Evolutionary conservation across 768 basidiomycete genomes (phyloP).

Genomic region (Boletus sensibilis): DNA sequence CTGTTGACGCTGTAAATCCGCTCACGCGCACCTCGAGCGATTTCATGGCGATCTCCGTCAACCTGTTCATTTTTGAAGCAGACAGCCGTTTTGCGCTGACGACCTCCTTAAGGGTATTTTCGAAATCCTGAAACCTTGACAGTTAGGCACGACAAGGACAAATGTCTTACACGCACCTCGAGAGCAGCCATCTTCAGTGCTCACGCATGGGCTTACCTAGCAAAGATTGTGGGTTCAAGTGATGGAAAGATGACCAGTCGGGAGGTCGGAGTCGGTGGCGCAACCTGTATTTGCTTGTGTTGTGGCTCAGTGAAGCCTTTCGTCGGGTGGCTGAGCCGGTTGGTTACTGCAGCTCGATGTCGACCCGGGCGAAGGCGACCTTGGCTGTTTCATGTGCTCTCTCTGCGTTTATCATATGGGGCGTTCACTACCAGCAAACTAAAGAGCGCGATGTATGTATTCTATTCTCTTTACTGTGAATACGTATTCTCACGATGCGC

Average conservation of each 20-base stretch:
- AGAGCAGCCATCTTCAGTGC: slow-evolving; percentile 39
- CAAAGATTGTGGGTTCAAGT: slow-evolving; percentile 7
- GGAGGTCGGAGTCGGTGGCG: slow-evolving; percentile 11
- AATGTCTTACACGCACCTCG: slow-evolving; percentile 33
- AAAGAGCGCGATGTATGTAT: slow-evolving; percentile 72
- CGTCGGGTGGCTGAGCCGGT: slow-evolving; percentile 19
- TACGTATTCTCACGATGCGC: slow-evolving; percentile 10
- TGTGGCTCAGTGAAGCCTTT: slow-evolving; percentile 19
- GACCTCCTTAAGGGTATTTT: slow-evolving; percentile 75
- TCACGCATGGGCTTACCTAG: slow-evolving; percentile 22
- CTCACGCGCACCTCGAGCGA: slow-evolving; percentile 64
- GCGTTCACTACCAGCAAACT: slow-evolving; percentile 83
- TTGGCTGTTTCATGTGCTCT: slow-evolving; percentile 63
- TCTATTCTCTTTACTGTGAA: neutral
- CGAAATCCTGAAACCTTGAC: slow-evolving; percentile 62
- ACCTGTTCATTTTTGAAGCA: slow-evolving; percentile 74
- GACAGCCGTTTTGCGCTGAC: slow-evolving; percentile 83
- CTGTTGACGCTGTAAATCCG: neutral
- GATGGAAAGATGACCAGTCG: slow-evolving; percentile 16
- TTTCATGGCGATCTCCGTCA: slow-evolving; percentile 77
- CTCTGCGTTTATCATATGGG: slow-evolving; percentile 76
- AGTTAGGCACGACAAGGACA: slow-evolving; percentile 3
- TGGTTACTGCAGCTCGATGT: slow-evolving; percentile 41
- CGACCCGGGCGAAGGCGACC: slow-evolving; percentile 69
- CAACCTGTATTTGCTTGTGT: slow-evolving; percentile 41